These are phyloP conservation scores for Gaeumannomyces sp. DNA, from an alignment of 2,329 filamentous ascomycete species.

Conservation along the genomic window DNA sequence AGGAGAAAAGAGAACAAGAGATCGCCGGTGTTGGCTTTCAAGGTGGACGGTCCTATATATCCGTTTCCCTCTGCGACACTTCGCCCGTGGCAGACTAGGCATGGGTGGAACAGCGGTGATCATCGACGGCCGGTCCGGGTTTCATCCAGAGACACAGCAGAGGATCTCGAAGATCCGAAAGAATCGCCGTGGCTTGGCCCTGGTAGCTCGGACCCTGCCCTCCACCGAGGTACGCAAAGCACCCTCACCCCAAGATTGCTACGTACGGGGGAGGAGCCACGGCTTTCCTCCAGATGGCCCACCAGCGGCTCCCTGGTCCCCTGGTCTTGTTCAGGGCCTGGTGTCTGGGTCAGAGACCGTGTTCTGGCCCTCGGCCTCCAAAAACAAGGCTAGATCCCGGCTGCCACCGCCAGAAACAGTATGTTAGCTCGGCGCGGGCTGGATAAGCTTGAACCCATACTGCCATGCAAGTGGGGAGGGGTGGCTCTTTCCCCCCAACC, in stretches of 20 bases:
- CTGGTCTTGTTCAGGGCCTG: not conserved
- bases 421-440: not conserved
- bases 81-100: not conserved
- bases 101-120: constrained; percentile 10
- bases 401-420: not conserved
- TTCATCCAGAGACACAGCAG: constrained; percentile 13
- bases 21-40: not conserved
- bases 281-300: not conserved
- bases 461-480: not conserved
- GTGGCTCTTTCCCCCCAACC: not conserved
- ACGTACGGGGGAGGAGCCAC: not conserved
- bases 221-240: not conserved
- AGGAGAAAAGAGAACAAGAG: constrained; percentile 10
- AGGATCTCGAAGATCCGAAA: not conserved
- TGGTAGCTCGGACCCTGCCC: not conserved
- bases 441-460: not conserved
- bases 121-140: constrained; percentile 12
- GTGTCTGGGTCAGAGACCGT: not conserved
- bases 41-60: not conserved
- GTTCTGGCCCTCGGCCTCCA: not conserved
- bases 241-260: not conserved
- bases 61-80: no score
- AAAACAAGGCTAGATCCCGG: not conserved
- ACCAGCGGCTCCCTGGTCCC: no score
- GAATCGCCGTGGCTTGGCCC: not conserved